Percentiles rank a stretch among this genome's conserved stretches.
Conservation (phyloP, 2,329 filamentous ascomycete genomes). For the Venturiaceae sp. region DNA sequence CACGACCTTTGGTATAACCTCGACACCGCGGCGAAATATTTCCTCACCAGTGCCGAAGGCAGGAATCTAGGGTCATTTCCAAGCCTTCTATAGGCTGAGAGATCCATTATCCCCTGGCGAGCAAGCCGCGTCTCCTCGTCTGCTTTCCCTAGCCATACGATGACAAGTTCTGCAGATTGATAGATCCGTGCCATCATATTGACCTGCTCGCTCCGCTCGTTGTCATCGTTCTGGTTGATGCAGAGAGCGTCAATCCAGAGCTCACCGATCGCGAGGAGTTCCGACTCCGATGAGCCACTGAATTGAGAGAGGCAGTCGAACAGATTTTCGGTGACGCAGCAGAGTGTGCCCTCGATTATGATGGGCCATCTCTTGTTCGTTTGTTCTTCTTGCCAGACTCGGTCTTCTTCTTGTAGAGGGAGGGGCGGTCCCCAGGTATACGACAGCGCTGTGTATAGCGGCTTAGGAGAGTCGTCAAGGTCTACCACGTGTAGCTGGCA, state of each 20-base stretch:
- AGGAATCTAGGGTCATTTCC: not conserved
- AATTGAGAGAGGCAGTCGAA: not conserved
- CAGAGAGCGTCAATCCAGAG: conserved; percentile 2
- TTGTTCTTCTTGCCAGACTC: not conserved
- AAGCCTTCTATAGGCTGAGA: not conserved
- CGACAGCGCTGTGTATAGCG: not conserved
- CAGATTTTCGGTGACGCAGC: not conserved
- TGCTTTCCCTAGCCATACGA: not conserved
- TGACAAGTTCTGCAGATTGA: not conserved
- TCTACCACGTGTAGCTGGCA: not conserved
- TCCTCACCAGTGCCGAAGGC: not conserved
- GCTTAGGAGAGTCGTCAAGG: not conserved
- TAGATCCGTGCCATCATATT: conserved; percentile 1
- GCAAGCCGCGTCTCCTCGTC: not conserved
- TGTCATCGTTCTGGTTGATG: conserved; percentile 1
- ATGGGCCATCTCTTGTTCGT: not conserved
- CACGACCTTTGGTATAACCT: not conserved
- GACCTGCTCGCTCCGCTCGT: not conserved
- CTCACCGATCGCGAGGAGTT: not conserved
- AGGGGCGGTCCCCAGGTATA: not conserved
- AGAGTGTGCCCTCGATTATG: not conserved
- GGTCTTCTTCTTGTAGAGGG: not conserved
- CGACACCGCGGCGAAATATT: not conserved
- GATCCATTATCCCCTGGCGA: not conserved
- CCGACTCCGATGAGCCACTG: not conserved